These are phyloP conservation scores for Talaromyces marneffei DNA, from an alignment of 2,329 filamentous ascomycete genomes.

Conservation along the genomic window DNA sequence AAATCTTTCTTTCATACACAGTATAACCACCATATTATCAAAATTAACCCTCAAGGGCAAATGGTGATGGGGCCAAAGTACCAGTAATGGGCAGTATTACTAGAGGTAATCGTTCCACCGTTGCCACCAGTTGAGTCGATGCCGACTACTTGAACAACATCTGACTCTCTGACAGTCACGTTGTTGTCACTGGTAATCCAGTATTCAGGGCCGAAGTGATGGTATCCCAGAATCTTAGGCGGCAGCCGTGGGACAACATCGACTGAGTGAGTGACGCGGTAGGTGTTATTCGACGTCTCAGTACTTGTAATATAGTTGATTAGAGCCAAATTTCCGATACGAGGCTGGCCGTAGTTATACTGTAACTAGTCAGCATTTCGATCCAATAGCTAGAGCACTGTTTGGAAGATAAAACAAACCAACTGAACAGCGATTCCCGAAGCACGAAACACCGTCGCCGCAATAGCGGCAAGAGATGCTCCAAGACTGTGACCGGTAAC, in stretches of 20 bases:
- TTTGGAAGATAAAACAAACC: conserved; percentile 23
- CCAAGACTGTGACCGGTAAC: conserved; percentile 46
- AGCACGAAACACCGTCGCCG: conserved; percentile 38
- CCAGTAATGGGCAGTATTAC: conserved; percentile 29
- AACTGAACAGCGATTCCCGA: conserved; percentile 35
- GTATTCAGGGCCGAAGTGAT: conserved; percentile 37
- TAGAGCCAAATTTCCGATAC: conserved; percentile 35
- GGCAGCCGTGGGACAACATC: conserved; percentile 38
- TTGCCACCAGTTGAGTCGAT: conserved; percentile 31
- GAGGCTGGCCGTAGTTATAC: conserved; percentile 41
- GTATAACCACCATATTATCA: background rate
- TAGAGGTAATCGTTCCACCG: conserved; percentile 22
- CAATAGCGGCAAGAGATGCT: conserved; percentile 44
- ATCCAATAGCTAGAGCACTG: background rate
- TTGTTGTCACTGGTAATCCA: conserved; percentile 34
- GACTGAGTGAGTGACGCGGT: conserved; percentile 34
- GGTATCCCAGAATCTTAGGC: conserved; percentile 27
- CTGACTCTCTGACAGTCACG: conserved; percentile 25
- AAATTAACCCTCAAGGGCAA: conserved; percentile 4
- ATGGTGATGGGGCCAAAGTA: conserved; percentile 20
- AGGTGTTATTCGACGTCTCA: conserved; percentile 28
- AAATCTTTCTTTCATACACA: background rate
- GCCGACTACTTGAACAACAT: conserved; percentile 31
- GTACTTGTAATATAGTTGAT: conserved; percentile 34
- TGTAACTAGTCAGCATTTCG: conserved; percentile 14